Evolutionary conservation across 1,139 yeast genomes (phyloP).

Genomic region (Suhomyces taliae): DNA sequence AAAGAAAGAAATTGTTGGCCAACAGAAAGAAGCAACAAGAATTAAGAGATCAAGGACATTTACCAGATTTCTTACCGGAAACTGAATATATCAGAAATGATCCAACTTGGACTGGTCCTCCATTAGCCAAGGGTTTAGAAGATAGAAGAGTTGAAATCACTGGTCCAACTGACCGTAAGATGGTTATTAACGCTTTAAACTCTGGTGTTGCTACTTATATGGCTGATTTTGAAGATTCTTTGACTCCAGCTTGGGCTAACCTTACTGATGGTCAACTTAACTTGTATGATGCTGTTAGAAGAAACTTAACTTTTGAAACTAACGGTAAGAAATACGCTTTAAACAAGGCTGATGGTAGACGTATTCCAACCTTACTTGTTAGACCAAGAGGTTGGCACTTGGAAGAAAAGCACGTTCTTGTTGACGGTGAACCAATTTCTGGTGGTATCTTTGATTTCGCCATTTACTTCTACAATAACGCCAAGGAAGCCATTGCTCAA

Average conservation of each 20-base stretch:
- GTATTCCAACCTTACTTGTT: slow-evolving; percentile 73
- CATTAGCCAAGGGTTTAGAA: slow-evolving; percentile 71
- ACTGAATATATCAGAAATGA: slow-evolving; percentile 71
- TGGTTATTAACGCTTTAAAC: slow-evolving; percentile 92
- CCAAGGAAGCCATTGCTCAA: slow-evolving; percentile 20
- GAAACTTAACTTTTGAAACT: slow-evolving; percentile 56
- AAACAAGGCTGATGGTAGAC: slow-evolving; percentile 52
- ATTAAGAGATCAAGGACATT: slow-evolving; percentile 63
- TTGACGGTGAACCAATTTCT: slow-evolving; percentile 74
- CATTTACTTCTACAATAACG: slow-evolving; percentile 52
- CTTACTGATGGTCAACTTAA: slow-evolving; percentile 89
- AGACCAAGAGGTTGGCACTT: slow-evolving; percentile 90
- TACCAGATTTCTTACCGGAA: slow-evolving; percentile 75
- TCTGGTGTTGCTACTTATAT: slow-evolving; percentile 87
- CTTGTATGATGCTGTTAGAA: slow-evolving; percentile 81
- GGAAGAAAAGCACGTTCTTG: slow-evolving; percentile 67
- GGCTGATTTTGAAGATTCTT: slow-evolving; percentile 95
- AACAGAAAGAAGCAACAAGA: slow-evolving; percentile 61
- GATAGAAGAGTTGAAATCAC: slow-evolving; percentile 86
- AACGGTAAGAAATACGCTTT: slow-evolving; percentile 64
- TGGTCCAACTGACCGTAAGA: slow-evolving; percentile 88
- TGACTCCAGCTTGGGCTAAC: slow-evolving; percentile 94
- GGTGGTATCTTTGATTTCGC: slow-evolving; percentile 81
- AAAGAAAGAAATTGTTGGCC: slow-evolving; percentile 59
- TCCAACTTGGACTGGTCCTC: slow-evolving; percentile 77